Evolutionary conservation across 23 red algal species (phyloP).

Genomic region (Gracilariopsis chorda): DNA sequence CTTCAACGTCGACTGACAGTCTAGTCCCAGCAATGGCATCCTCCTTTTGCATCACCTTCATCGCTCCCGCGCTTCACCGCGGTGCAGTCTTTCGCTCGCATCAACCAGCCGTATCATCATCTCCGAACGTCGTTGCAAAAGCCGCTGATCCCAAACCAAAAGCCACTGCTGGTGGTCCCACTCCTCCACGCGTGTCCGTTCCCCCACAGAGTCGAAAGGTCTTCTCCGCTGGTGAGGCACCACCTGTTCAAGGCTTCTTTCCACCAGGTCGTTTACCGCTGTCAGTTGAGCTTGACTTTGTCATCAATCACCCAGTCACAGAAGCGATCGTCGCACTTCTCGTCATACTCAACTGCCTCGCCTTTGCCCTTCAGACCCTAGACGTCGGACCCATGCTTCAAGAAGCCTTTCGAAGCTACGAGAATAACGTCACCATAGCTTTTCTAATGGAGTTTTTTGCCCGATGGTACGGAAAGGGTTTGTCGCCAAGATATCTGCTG

Average conservation of each 20-base stretch:
- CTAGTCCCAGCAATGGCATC: no score
- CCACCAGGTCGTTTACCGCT: constrained; percentile 36
- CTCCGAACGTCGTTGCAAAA: no score
- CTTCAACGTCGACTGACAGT: no score
- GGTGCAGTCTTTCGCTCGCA: no score
- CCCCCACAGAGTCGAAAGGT: not conserved
- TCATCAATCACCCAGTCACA: constrained; percentile 55
- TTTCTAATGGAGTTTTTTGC: constrained; percentile 64
- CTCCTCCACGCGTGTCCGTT: not conserved
- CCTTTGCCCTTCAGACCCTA: constrained; percentile 59
- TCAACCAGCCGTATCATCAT: no score
- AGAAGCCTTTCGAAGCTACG: constrained; percentile 40
- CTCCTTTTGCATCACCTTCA: no score
- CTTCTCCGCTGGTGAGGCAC: not conserved
- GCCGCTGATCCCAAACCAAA: not conserved
- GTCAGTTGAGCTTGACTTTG: constrained; percentile 41
- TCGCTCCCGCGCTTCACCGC: no score
- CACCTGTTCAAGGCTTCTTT: not conserved
- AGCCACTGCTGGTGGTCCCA: not conserved
- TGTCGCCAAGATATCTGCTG: constrained; percentile 32
- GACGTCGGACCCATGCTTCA: constrained; percentile 8
- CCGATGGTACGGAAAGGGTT: constrained; percentile 58
- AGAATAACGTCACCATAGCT: constrained; percentile 27
- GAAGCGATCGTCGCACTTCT: constrained; percentile 32
- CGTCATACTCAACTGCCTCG: constrained; percentile 47